phyloP scores from a whole-genome alignment of 2,329 filamentous ascomycete species.

The Colletotrichum sp. region DNA sequence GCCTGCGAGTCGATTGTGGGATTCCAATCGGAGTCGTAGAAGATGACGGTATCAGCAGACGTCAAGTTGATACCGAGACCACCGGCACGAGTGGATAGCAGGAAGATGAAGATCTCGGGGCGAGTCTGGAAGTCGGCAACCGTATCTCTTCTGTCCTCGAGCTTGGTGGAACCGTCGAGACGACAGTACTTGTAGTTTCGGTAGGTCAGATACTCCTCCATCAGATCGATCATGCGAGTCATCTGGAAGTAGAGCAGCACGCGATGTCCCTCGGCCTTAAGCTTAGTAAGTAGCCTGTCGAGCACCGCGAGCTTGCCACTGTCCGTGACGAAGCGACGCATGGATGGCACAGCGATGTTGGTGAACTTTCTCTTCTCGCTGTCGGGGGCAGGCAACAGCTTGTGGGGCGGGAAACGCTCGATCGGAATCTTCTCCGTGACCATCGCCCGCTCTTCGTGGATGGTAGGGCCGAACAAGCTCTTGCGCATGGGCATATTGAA shows the following conservation, averaged over 20 bases:
- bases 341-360: constrained; percentile 91
- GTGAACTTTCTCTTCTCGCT: constrained; percentile 86
- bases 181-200: constrained; percentile 99
- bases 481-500: constrained; percentile 83
- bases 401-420: constrained; percentile 64
- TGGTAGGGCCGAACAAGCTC: constrained; percentile 71
- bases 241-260: constrained; percentile 99
- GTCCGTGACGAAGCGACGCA: constrained; percentile 97
- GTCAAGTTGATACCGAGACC: constrained; percentile 98
- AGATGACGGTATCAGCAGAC: constrained; percentile 96
- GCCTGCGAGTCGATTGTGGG: constrained; percentile 98
- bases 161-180: constrained; percentile 93
- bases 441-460: constrained; percentile 74
- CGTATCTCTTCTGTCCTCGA: constrained; percentile 95
- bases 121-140: constrained; percentile 96
- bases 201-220: constrained; percentile 99
- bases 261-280: constrained; percentile 92
- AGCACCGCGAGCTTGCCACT: constrained; percentile 94
- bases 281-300: constrained; percentile 83
- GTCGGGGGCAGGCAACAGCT: constrained; percentile 78
- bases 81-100: constrained; percentile 94
- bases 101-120: constrained; percentile 95
- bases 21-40: constrained; percentile 99
- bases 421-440: constrained; percentile 75
- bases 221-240: constrained; percentile 99